Evolutionary conservation across 1,139 yeast genomes (phyloP).

Genomic region (Blastobotrys ciferrii): DNA sequence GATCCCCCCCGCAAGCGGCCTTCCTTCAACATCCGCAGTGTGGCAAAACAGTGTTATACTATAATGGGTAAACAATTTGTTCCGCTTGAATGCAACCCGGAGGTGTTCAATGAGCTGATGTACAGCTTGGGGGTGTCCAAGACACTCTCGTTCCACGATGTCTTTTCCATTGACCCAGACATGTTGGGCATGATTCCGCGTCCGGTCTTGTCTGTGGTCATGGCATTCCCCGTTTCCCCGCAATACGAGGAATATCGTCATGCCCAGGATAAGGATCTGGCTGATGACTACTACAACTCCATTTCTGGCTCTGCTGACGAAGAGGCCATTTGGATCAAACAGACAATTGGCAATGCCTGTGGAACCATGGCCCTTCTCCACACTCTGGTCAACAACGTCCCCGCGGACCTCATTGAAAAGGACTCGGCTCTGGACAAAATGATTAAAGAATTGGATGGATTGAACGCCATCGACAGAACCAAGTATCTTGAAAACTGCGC

Average conservation of each 20-base stretch:
- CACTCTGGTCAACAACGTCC: conserved; percentile 59
- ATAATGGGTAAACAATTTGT: conserved; percentile 45
- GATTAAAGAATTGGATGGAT: conserved; percentile 29
- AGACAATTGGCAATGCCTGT: conserved; percentile 85
- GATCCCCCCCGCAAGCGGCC: too few species aligned
- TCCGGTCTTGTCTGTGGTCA: conserved; percentile 70
- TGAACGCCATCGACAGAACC: conserved; percentile 43
- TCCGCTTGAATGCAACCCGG: conserved; percentile 91
- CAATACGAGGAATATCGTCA: conserved; percentile 54
- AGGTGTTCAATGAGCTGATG: conserved; percentile 72
- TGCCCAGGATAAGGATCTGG: conserved; percentile 35
- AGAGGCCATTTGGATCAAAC: conserved; percentile 64
- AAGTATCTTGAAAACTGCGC: conserved; percentile 45
- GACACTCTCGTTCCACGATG: conserved; percentile 67
- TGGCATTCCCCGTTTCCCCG: conserved; percentile 76
- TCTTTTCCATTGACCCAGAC: conserved; percentile 76
- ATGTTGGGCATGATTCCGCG: conserved; percentile 75
- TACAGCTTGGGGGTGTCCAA: conserved; percentile 64
- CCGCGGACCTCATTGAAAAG: conserved; percentile 37
- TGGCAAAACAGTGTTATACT: too few species aligned
- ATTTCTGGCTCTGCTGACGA: conserved; percentile 33
- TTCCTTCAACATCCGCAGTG: too few species aligned
- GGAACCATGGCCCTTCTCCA: conserved; percentile 89
- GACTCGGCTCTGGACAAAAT: conserved; percentile 37
- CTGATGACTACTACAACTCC: conserved; percentile 28